Conservation (phyloP, 108 stramenopile genomes). For the Stephanodiscus minutulus region DNA sequence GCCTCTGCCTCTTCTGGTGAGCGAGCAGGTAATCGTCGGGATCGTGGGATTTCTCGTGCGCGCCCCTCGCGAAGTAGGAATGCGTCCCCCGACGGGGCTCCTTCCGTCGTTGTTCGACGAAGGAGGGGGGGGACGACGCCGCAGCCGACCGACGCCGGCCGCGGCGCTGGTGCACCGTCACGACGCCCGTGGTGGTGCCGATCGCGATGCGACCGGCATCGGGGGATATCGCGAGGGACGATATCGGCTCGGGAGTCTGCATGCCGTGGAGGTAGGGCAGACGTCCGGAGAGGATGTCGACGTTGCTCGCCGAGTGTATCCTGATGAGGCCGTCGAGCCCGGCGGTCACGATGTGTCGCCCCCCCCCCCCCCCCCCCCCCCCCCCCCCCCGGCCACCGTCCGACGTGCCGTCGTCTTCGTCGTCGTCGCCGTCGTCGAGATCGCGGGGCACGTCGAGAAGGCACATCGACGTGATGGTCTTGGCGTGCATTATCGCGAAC, state of each 20-base stretch:
- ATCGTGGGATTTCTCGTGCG: conserved; percentile 59
- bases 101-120: not conserved
- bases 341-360: conserved; percentile 66
- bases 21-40: conserved; percentile 68
- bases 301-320: conserved; percentile 59
- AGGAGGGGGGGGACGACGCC: not conserved
- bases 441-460: conserved; percentile 37
- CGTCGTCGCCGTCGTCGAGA: conserved; percentile 42
- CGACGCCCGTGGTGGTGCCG: conserved; percentile 69
- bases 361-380: too few relatives aligned
- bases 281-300: conserved; percentile 37
- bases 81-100: conserved; percentile 79
- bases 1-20: conserved; percentile 65
- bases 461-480: conserved; percentile 81
- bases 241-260: conserved; percentile 63
- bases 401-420: conserved; percentile 43
- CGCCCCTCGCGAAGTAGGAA: conserved; percentile 79
- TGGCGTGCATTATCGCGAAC: conserved; percentile 71
- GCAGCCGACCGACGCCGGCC: conserved; percentile 1
- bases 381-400: too few relatives aligned
- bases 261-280: conserved; percentile 75
- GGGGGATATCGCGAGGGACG: conserved; percentile 57
- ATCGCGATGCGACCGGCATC: conserved; percentile 67
- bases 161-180: conserved; percentile 66
- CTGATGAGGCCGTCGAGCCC: conserved; percentile 77